Evolutionary conservation across 371 early-diverging fungal species (phyloP), one percentile per base, ranked within the genome.

Genomic region (Rhizopus stolonifer): DNA sequence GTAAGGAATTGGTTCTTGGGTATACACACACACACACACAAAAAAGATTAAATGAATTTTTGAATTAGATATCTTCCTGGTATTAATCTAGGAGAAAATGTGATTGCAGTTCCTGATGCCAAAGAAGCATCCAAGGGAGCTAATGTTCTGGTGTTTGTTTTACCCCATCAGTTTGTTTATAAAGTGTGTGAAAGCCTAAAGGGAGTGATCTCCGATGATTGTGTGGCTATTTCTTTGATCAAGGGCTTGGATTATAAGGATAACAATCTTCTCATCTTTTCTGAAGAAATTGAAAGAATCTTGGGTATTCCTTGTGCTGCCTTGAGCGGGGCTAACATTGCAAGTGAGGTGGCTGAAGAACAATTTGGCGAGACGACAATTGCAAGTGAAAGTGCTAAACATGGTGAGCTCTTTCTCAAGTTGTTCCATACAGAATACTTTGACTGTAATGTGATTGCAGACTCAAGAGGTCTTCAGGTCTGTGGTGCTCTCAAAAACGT

Each of bases 401-500:
- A 94, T 58, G 95, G 89, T n/a, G 80, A 88, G 15, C 56, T 89
- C 21, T 89, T 93, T 68, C 67, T 82, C 36, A 74, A 85, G 40
- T 34, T 75, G 1, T 69, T 70, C 49, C 67, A 70, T 52, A 70
- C 74, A 2, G 77, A 82, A 4, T 87, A 92, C 68, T 96, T 96
- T 74, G 81, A 78, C 38, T 85, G 95, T 48, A 81, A 78, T 62
- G 84, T 87, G 44, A 85, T 93, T 42, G 75, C 81, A 36, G 98
- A 98, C 67, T 87, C 89, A 15, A 80, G 86, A 36, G 94, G 94
- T 24, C 92, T 98, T 14, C 98, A 99, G 70, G 75, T 99, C 11
- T 98, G 95, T 72, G 99, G 99, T 44, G 96, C 99, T 0, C 69
- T 99, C 23, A 99, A 99, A 77, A 99, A 99, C 79, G 86, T 99